Base-by-base conservation (phyloP, 1,139 yeast species). In the Yamadazyma kanchanaburiensis region DNA sequence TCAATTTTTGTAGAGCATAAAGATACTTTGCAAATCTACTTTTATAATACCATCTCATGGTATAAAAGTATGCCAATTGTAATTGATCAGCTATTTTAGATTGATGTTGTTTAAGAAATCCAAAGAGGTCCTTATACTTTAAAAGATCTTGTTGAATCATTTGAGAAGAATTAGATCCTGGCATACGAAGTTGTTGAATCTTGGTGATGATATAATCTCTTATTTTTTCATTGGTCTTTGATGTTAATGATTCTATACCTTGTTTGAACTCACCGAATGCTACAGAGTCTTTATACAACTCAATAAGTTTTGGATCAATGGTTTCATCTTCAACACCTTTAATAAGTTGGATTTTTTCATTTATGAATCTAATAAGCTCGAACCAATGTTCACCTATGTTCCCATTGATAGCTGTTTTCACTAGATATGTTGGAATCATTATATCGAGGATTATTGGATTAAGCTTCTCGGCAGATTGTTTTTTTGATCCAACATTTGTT, bases 11-110 rank as follows among this genome's bases (percentile, higher is more conserved):
- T 35, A 91, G 60, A 1, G 95, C 80, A 42, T 82, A 75, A 30
- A 82, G 60, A 55, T 89, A 91, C 43, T 91, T 78, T 15, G 82
- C 79, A 51, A 91, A 89, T 43, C 84, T 74, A 32, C 83, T 72
- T 36, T 71, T 69, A 52, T 91, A 91, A 59, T 91, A 91, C 98
- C 98, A 91, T 46, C 74, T 69, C 87, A 89, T 88, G 2, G 97
- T 89, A 48, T 77, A 80, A 9, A 80, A 62, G 51, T 91, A 91
- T 0, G 96, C 97, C 45, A 74, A 71, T 37, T 78, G 72, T 25
- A 91, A 66, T 45, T 87, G 95, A n/a, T 62, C 51, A 0, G 95
- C 89, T 32, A 91, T 58, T n/a, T 77, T 70, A 4, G 71, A 67
- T 37, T 84, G 76, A 30, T 76, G 74, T 4, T 55, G 44, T 6